Base-by-base conservation (phyloP, 768 basidiomycete genomes). In the Boletus huronensis region DNA sequence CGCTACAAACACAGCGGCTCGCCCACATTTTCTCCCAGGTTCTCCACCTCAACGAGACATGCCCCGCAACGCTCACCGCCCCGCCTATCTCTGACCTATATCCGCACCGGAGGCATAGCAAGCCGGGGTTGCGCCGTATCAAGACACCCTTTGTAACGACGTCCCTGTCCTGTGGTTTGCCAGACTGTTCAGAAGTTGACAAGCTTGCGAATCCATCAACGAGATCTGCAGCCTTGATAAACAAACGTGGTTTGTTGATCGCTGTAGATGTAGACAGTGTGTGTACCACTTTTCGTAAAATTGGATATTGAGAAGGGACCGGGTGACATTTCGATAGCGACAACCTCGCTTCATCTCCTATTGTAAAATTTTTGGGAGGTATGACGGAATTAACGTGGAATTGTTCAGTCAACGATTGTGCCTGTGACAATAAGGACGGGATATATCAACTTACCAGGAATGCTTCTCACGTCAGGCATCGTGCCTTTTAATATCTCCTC, bases 221-320 rank as follows among this genome's bases (percentile, higher is more conserved):
- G n/a, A 91, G 78, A 58, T 91, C 87, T 10, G 67, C 72, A 2
- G 87, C 78, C 64, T 87, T 89, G 65, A 92, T 79, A 64, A 90
- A 91, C 34, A 91, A 72, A 9, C 76, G 77, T 1, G 87, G 72
- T 61, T 85, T 87, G 70, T 85, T 77, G 36, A 90, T 67, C n/a
- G 81, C 72, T 0, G 75, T 55, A 0, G 83, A 77, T 21, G 72
- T 65, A 3, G 75, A 72, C 26, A 92, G 69, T 40, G 74, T 76
- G 35, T 72, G 69, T 25, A 84, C 69, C 39, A 77, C 65, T 54
- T 72, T 76, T 51, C 67, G 73, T 31, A 87, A 64, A 42, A 73
- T 61, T 3, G 69, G 63, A 44, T 74, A 62, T 68, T 85, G 79
- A 4, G 74, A 59, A 3, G 74, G 70, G 16, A 77, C 74, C 0